A percentile compares a stretch with the other conserved stretches of the same genome.
phyloP scores from a whole-genome alignment of 1,284 basidiomycete species.

The Microbotryum violaceum region DNA sequence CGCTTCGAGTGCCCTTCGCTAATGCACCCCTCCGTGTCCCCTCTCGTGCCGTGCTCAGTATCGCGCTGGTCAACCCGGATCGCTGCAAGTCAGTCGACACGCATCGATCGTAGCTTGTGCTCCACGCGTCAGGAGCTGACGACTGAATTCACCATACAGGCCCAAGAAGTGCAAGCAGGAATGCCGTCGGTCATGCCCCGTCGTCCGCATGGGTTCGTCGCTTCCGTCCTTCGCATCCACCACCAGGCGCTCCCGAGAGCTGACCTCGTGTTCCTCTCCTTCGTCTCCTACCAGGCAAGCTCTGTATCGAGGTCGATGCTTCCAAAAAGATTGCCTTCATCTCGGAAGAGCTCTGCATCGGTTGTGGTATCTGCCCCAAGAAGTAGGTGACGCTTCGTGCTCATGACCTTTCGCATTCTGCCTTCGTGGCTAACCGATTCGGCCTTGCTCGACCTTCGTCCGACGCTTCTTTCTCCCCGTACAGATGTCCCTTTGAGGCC shows the following conservation, averaged over 20 bases:
- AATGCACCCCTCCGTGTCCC: no score
- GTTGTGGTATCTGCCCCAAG: slow-evolving; percentile 94
- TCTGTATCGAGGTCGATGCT: slow-evolving; percentile 93
- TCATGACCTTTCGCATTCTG: neutral
- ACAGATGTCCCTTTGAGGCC: slow-evolving; percentile 91
- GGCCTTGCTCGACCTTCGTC: slow-evolving; percentile 2
- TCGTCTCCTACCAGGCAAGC: slow-evolving; percentile 56
- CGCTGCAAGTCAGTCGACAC: slow-evolving; percentile 3
- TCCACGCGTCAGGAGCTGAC: neutral
- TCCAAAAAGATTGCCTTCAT: slow-evolving; percentile 76
- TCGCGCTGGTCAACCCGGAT: slow-evolving; percentile 36
- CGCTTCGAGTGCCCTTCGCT: neutral
- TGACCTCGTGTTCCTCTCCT: neutral
- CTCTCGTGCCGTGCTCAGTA: neutral
- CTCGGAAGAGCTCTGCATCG: slow-evolving; percentile 71
- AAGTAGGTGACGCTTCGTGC: slow-evolving; percentile 55
- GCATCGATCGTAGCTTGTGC: neutral
- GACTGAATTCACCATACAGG: slow-evolving; percentile 39
- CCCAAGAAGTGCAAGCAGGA: slow-evolving; percentile 63
- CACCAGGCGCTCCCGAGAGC: neutral
- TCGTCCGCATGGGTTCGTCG: slow-evolving; percentile 86
- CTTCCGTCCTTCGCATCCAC: neutral
- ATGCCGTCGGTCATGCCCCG: slow-evolving; percentile 95
- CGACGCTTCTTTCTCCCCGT: neutral
- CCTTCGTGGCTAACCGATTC: neutral